These are phyloP conservation scores for Globisporangium spiculum DNA, from an alignment of 352 stramenopile species.

Conservation along the genomic window DNA sequence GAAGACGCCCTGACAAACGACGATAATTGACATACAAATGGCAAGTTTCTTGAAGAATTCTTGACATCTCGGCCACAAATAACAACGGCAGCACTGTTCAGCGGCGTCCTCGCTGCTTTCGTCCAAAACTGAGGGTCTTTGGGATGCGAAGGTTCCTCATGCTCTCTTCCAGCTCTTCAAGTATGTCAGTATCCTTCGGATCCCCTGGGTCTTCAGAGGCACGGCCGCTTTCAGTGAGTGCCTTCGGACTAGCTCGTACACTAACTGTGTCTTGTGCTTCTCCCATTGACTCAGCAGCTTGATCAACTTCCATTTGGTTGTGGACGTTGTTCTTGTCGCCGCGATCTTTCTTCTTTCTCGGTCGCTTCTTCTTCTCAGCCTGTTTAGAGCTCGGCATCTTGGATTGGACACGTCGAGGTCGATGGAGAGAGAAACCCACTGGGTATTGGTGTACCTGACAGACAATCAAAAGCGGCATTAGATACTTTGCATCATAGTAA, in stretches of 20 bases:
- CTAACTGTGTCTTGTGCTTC: not conserved
- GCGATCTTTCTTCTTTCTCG: conserved; percentile 28
- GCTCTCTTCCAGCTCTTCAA: conserved; percentile 20
- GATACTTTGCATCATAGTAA: not conserved
- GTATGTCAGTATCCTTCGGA: conserved; percentile 23
- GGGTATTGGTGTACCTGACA: conserved; percentile 40
- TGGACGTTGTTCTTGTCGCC: not conserved
- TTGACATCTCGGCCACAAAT: not conserved
- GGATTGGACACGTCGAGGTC: conserved; percentile 9
- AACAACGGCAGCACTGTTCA: not conserved
- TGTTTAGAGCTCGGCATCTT: conserved; percentile 10
- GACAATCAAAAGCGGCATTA: not conserved
- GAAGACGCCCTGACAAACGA: not conserved
- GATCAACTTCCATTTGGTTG: conserved; percentile 26
- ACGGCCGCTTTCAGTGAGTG: not conserved
- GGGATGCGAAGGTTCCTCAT: conserved; percentile 33
- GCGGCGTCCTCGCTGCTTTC: conserved; percentile 17
- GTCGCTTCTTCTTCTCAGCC: conserved; percentile 28
- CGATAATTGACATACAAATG: not conserved
- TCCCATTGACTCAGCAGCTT: not conserved
- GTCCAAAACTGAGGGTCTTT: conserved; percentile 33
- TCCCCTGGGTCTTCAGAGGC: not conserved
- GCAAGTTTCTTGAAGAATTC: too few relatives aligned
- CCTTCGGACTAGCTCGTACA: not conserved
- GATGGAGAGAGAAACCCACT: conserved; percentile 36